Evolutionary conservation across 768 basidiomycete species (phyloP).

Genomic region (Lactarius sp.): DNA sequence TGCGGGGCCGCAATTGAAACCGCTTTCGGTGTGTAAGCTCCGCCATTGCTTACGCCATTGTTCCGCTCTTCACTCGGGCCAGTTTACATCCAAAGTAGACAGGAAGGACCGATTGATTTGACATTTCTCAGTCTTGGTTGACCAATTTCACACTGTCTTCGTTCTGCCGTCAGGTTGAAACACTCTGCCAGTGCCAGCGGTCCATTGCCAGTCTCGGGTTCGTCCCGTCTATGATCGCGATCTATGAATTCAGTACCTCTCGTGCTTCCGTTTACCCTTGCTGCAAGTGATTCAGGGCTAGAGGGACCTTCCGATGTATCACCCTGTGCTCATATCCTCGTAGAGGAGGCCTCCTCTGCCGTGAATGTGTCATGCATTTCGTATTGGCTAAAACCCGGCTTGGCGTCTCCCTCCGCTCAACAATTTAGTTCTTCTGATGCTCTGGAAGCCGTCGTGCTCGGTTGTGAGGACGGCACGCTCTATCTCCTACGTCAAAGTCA

Average conservation of each 20-base stretch:
- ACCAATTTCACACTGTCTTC: not conserved
- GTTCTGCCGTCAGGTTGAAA: not conserved
- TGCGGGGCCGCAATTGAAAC: no score
- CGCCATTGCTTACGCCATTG: no score
- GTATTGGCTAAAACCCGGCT: not conserved
- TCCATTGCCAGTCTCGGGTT: not conserved
- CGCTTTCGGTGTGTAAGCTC: no score
- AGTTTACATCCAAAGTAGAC: no score
- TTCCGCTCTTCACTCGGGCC: no score
- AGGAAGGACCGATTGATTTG: not conserved
- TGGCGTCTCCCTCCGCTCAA: not conserved
- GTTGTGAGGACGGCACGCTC: conserved; percentile 37
- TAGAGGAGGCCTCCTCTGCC: conserved; percentile 11
- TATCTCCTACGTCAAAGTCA: conserved; percentile 30
- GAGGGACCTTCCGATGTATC: not conserved
- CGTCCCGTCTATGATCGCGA: not conserved
- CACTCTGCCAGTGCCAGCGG: not conserved
- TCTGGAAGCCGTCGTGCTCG: conserved; percentile 31
- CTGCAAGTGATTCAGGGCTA: not conserved
- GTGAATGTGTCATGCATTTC: conserved; percentile 9
- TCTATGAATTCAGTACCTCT: conserved; percentile 22
- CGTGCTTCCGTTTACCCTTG: conserved; percentile 14
- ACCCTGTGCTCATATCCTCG: not conserved
- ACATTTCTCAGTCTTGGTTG: not conserved
- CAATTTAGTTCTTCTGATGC: conserved; percentile 14